Base-by-base conservation (phyloP, 2,329 filamentous ascomycete species). In the Pyrenochaeta sp. region DNA sequence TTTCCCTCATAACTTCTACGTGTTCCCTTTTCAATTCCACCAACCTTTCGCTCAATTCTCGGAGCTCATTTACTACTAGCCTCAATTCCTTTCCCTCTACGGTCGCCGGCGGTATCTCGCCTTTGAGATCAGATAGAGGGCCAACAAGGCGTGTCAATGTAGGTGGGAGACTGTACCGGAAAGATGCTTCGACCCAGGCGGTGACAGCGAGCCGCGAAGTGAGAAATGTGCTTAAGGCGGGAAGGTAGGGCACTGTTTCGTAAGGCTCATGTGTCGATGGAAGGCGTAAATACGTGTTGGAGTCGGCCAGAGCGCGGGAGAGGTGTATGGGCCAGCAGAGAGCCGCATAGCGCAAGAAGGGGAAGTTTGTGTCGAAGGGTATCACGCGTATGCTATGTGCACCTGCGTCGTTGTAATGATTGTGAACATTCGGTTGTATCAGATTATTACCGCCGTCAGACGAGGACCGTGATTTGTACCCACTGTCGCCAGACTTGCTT, bases 241-340 rank as follows among this genome's bases (percentile, higher is more conserved):
- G 54, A 3, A 75, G 64, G 57, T 67, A 75, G 27, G 69, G 57
- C n/a, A 55, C 49, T 44, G 25, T n/a, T 28, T 24, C 9, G 9
- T 27, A 15, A 15, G 24, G 15, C 12, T 44, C 36, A 19, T 15
- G 15, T 6, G 15, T 6, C n/a, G 15, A n/a, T 48, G 15, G 6
- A 43, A 50, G 28, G 28, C 37, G 19, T 50, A 48, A 32, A 19
- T 7, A 7, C 49, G 39, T 2, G 45, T 52, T 36, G 53, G 54
- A 30, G 22, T 19, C 22, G 6, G 57, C 44, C 7, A 75, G 54
- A 19, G 71, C 71, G 30, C 71, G 67, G 27, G 62, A 66, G 24
- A 75, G 63, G 50, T 75, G 72, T 15, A 75, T 64, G 2, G 72
- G 72, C 72, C 72, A 75, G 52, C 68, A 74, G 5, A 75, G 64